phyloP scores from a whole-genome alignment of 176 grass and related monocot genomes.

The Bromus sterilis region DNA sequence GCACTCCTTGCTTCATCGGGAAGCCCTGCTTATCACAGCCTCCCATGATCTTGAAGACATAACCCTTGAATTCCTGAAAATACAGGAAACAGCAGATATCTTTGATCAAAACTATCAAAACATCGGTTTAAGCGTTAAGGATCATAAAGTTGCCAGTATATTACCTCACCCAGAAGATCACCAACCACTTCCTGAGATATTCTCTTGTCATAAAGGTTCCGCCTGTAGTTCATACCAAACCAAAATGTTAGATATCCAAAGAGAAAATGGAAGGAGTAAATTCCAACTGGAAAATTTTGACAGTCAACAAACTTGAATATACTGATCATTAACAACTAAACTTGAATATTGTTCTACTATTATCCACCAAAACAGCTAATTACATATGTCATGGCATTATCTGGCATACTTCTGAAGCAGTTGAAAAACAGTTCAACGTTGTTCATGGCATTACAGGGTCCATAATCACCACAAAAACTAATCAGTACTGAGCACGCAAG shows the following conservation, averaged over 20 bases:
- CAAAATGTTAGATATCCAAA: background rate
- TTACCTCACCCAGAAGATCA: conserved; percentile 75
- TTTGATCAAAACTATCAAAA: background rate
- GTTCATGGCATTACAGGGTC: background rate
- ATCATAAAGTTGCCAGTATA: background rate
- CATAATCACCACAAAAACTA: background rate
- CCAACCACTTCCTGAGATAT: conserved; percentile 82
- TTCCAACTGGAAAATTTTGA: background rate
- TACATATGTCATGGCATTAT: background rate
- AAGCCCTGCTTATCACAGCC: conserved; percentile 92
- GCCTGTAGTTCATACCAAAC: conserved; percentile 28
- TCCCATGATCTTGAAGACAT: conserved; percentile 93
- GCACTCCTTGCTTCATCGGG: conserved; percentile 86
- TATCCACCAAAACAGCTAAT: background rate
- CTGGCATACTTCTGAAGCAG: background rate
- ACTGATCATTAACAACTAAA: background rate
- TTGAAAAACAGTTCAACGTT: background rate
- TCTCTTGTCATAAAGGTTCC: conserved; percentile 70
- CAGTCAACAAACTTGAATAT: background rate
- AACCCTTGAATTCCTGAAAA: conserved; percentile 81
- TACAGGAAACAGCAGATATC: background rate
- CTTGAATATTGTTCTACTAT: background rate
- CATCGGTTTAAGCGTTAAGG: background rate
- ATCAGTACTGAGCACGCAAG: background rate
- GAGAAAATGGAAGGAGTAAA: background rate